Conservation (phyloP, 345 rosid species). For the Eucalyptus coolabah region DNA sequence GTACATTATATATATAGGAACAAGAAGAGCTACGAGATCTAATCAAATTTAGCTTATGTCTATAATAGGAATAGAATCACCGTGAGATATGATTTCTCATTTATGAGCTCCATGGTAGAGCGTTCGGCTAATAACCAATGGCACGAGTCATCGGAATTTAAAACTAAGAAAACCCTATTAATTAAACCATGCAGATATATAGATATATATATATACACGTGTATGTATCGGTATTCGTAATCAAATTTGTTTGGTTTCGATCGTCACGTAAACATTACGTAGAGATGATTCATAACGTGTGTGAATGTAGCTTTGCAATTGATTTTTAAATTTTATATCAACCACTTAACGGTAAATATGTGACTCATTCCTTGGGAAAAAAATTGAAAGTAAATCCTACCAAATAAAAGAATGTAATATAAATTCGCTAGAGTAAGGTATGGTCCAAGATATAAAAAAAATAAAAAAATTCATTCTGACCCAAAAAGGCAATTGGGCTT, state of each 20-base stretch:
- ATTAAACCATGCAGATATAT: not conserved
- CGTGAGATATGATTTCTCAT: not conserved
- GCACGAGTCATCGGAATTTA: not conserved
- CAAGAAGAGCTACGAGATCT: not conserved
- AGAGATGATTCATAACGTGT: not conserved
- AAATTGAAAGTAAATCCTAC: not conserved
- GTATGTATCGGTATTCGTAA: not conserved
- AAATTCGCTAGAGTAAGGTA: not conserved
- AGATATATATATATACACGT: fast-evolving
- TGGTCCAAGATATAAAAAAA: not conserved
- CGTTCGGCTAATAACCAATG: not conserved
- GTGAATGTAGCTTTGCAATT: no score
- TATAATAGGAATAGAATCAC: not conserved
- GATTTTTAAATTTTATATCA: not conserved
- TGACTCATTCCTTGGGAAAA: not conserved
- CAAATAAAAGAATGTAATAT: not conserved
- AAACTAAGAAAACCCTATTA: not conserved
- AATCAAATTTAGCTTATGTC: not conserved
- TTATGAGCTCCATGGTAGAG: not conserved
- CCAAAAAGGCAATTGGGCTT: not conserved
- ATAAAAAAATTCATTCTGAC: not conserved
- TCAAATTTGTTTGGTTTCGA: fast-evolving
- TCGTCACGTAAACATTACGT: fast-evolving
- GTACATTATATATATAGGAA: not conserved
- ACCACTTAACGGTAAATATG: not conserved